phyloP scores from a whole-genome alignment of 805 yeast genomes.

The Metschnikowia anglica region DNA sequence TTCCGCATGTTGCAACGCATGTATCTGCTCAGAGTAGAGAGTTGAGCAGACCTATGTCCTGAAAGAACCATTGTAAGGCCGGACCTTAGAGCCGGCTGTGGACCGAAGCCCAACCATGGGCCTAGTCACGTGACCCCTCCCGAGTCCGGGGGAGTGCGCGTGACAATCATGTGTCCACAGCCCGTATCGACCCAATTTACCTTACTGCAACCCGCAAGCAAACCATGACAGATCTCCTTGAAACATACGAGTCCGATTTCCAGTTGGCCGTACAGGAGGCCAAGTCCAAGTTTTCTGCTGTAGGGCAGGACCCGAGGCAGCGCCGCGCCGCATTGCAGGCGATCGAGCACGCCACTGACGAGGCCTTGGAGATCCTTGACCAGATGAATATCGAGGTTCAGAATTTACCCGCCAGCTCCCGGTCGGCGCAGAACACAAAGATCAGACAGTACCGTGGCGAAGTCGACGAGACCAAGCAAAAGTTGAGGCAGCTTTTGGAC shows the following conservation, averaged over 20 bases:
- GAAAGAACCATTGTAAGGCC: too few relatives aligned
- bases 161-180: too few relatives aligned
- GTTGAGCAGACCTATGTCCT: too few relatives aligned
- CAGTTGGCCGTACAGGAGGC: slow-evolving; percentile 70
- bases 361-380: slow-evolving; percentile 75
- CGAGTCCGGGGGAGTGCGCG: neutral
- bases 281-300: slow-evolving; percentile 58
- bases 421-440: slow-evolving; percentile 72
- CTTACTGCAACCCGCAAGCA: too few relatives aligned
- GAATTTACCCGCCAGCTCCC: slow-evolving; percentile 69
- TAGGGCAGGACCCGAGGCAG: slow-evolving; percentile 50
- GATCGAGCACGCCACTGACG: slow-evolving; percentile 71
- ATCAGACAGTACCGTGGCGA: slow-evolving; percentile 69
- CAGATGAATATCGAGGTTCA: slow-evolving; percentile 87
- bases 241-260: slow-evolving; percentile 68
- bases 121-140: too few relatives aligned
- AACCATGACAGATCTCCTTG: slow-evolving; percentile 52
- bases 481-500: slow-evolving; percentile 58
- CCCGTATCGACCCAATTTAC: too few relatives aligned
- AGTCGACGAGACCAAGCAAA: slow-evolving; percentile 54
- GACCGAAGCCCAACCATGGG: too few relatives aligned
- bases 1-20: too few relatives aligned
- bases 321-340: slow-evolving; percentile 57
- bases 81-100: too few relatives aligned
- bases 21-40: too few relatives aligned